Conservation (phyloP, 768 basidiomycete species). For the Lentinula edodes region DNA sequence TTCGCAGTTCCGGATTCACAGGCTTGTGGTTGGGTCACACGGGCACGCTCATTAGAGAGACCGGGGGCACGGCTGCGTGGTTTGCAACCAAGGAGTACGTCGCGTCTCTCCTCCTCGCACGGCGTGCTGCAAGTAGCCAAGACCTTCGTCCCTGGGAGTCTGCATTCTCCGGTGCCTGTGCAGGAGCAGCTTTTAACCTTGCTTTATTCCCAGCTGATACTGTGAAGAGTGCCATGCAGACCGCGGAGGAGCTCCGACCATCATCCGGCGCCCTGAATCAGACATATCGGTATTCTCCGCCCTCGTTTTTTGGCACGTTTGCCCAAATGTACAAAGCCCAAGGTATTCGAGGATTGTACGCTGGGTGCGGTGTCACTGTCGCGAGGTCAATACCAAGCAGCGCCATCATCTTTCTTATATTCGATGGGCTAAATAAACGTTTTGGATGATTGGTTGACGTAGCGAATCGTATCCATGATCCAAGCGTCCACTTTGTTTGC, state of each 20-base stretch:
- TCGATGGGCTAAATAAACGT: slow-evolving; percentile 62
- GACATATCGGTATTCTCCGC: background rate
- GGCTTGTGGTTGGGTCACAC: slow-evolving; percentile 87
- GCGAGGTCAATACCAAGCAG: slow-evolving; percentile 82
- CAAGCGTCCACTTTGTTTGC: too few species aligned
- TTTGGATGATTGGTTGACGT: slow-evolving; percentile 32
- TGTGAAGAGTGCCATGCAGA: slow-evolving; percentile 93
- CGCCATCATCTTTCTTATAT: slow-evolving; percentile 90
- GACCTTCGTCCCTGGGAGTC: slow-evolving; percentile 71
- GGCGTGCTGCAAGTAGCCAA: slow-evolving; percentile 23
- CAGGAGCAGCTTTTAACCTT: slow-evolving; percentile 81
- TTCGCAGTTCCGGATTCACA: slow-evolving; percentile 48
- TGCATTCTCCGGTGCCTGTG: slow-evolving; percentile 79
- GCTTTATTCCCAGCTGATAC: slow-evolving; percentile 95
- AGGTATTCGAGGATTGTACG: slow-evolving; percentile 83
- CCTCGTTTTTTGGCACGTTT: slow-evolving; percentile 50
- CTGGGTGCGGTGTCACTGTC: slow-evolving; percentile 90
- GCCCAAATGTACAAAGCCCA: slow-evolving; percentile 66
- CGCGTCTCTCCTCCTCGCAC: slow-evolving; percentile 53
- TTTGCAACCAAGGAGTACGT: slow-evolving; percentile 81
- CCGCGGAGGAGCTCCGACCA: slow-evolving; percentile 79
- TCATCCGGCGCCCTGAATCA: slow-evolving; percentile 9
- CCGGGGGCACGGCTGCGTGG: slow-evolving; percentile 83
- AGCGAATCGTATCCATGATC: background rate
- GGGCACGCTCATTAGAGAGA: slow-evolving; percentile 83